Evolutionary conservation across 2,329 filamentous ascomycete genomes (phyloP).

Genomic region (Colletotrichum gigasporum): DNA sequence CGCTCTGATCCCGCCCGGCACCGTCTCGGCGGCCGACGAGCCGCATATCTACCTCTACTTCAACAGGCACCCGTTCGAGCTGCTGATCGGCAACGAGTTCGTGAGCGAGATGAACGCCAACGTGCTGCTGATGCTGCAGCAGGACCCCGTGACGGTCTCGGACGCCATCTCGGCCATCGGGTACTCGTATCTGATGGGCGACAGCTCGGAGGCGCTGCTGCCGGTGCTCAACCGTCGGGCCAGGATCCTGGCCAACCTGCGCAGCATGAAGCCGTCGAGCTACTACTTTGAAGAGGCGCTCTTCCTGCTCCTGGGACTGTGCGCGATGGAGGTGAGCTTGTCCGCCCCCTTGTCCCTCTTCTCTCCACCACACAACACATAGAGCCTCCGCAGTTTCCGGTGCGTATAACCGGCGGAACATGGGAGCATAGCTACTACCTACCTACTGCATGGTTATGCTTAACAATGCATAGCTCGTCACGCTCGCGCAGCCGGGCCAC

Average conservation of each 20-base stretch:
- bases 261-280: constrained; percentile 34
- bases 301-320: constrained; percentile 38
- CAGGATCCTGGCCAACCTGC: constrained; percentile 39
- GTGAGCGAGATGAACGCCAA: constrained; percentile 43
- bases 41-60: constrained; percentile 42
- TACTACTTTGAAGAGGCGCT: constrained; percentile 40
- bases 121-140: constrained; percentile 40
- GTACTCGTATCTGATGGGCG: constrained; percentile 37
- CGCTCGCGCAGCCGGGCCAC: constrained; percentile 25
- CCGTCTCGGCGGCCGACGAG: constrained; percentile 38
- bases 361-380: too few species aligned
- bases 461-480: constrained; percentile 30
- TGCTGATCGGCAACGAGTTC: constrained; percentile 42
- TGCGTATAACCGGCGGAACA: too few species aligned
- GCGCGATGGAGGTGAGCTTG: constrained; percentile 42
- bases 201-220: constrained; percentile 25
- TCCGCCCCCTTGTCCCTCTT: not conserved
- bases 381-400: too few species aligned
- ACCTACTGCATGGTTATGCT: too few species aligned
- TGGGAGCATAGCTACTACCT: too few species aligned
- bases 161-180: constrained; percentile 42
- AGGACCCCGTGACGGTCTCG: constrained; percentile 38
- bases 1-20: constrained; percentile 37
- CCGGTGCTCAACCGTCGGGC: constrained; percentile 39
- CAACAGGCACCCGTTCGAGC: constrained; percentile 39